Conservation (phyloP, 148 eudicot genomes). For the Fagopyrum esculentum region DNA sequence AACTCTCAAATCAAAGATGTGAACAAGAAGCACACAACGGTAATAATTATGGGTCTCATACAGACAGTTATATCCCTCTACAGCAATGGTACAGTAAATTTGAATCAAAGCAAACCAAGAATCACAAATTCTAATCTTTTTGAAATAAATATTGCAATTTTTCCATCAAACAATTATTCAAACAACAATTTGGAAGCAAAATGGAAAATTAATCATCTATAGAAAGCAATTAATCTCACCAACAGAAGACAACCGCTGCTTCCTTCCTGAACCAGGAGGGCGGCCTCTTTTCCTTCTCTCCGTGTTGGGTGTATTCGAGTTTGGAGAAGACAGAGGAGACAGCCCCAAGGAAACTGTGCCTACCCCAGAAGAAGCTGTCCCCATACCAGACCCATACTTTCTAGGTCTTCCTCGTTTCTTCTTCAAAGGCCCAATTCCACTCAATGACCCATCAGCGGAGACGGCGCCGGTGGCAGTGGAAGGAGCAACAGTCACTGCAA, state of each 20-base stretch:
- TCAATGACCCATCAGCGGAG: conserved; percentile 22
- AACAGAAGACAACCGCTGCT: conserved; percentile 73
- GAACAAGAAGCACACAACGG: not conserved
- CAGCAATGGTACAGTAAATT: not conserved
- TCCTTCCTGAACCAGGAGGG: conserved; percentile 94
- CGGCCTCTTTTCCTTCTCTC: conserved; percentile 60
- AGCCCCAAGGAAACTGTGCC: conserved; percentile 50
- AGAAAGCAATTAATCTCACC: conserved; percentile 35
- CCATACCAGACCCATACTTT: conserved; percentile 56
- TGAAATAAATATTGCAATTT: not conserved
- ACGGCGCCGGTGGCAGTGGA: not conserved
- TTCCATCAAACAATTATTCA: not conserved
- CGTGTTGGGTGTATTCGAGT: conserved; percentile 21
- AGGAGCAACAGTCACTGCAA: conserved; percentile 31
- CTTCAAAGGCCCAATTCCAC: conserved; percentile 55
- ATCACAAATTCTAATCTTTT: not conserved
- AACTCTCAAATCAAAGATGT: not conserved
- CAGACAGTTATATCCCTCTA: not conserved
- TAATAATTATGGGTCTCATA: conserved; percentile 2
- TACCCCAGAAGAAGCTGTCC: conserved; percentile 17
- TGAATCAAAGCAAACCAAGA: not conserved
- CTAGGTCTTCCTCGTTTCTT: conserved; percentile 99
- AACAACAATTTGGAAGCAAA: not conserved
- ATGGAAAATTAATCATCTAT: not conserved
- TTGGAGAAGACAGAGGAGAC: conserved; percentile 51